Evolutionary conservation across 495 filamentous ascomycete species (phyloP), one percentile per base, ranked within the genome.

Genomic region (Aspergillus baeticus): DNA sequence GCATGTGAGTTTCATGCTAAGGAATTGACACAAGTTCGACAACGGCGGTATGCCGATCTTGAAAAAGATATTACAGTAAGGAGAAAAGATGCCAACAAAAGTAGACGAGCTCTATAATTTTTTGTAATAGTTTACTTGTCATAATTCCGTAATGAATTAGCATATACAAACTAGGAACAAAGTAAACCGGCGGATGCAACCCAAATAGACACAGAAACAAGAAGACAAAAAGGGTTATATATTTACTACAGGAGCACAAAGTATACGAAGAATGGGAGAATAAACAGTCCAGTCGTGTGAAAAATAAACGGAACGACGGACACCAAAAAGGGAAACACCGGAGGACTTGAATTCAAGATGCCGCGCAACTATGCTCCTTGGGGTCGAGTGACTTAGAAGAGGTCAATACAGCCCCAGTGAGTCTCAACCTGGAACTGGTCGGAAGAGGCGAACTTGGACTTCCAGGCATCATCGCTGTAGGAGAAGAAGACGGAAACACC

Each of bases 391-490:
- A 38, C 45, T 72, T 78, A 75, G 70, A 86, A 87, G 61, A 81
- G 67, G 31, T 71, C 49, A 57, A 75, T 77, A 59, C 80, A 82
- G 51, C 91, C 90, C 84, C 90, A 96, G 77, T 78, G 71, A 68
- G 82, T 81, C 88, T 98, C 93, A 58, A 93, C 90, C 50, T 75
- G 70, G 72, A 83, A 90, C 22, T 69, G 64, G 54, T 88, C 90
- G 41, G 78, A 68, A 23, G 36, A 11, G 6, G 6, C 35, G 48
- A 39, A 39, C 37, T 52, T 52, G 2, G 69, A 48, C 85, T 96
- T 98, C 93, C 93, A 98, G 57, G 61, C 41, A 69, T 98, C 93
- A 60, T 95, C 77, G 61, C 75, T 73, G 74, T 80, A 95, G 46
- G 85, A 88, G 83, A 96, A 92, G 77, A 95, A 84, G 70, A 87